phyloP scores from a whole-genome alignment of 371 early-diverging fungal species.

The Rozella allomycis region DNA sequence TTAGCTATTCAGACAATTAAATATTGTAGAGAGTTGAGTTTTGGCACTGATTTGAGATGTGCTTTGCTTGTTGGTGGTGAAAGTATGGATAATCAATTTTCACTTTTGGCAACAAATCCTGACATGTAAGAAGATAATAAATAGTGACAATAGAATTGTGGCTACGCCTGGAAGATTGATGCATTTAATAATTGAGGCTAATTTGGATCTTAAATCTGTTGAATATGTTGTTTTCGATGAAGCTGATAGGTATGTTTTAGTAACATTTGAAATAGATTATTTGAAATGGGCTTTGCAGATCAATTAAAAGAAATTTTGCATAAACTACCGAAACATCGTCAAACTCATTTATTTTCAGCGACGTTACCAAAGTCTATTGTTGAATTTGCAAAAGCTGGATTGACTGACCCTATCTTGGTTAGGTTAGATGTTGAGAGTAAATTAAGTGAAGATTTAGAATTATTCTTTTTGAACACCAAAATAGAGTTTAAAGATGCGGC shows the following conservation, averaged over 20 bases:
- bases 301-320: conserved; percentile 75
- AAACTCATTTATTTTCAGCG: conserved; percentile 82
- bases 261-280: conserved; percentile 27
- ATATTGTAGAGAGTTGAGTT: conserved; percentile 64
- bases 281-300: conserved; percentile 93
- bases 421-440: conserved; percentile 84
- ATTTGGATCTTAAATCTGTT: conserved; percentile 56
- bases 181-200: conserved; percentile 87
- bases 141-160: conserved; percentile 32
- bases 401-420: conserved; percentile 63
- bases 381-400: conserved; percentile 85
- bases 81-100: conserved; percentile 75
- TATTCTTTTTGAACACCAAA: conserved; percentile 19
- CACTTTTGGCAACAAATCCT: conserved; percentile 69
- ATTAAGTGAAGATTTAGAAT: conserved; percentile 68
- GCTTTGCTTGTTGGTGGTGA: conserved; percentile 90
- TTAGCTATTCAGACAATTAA: conserved; percentile 88
- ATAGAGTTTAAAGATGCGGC: conserved; percentile 72
- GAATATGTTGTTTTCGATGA: conserved; percentile 97
- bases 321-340: conserved; percentile 51
- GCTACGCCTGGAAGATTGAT: conserved; percentile 95
- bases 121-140: conserved; percentile 40
- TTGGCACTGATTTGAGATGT: conserved; percentile 70
- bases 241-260: conserved; percentile 57
- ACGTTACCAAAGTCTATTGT: conserved; percentile 74